A percentile compares a stretch with the other conserved stretches of the same genome.
Evolutionary conservation across 2,329 filamentous ascomycete species (phyloP).

Genomic region (Diaporthe destruens): DNA sequence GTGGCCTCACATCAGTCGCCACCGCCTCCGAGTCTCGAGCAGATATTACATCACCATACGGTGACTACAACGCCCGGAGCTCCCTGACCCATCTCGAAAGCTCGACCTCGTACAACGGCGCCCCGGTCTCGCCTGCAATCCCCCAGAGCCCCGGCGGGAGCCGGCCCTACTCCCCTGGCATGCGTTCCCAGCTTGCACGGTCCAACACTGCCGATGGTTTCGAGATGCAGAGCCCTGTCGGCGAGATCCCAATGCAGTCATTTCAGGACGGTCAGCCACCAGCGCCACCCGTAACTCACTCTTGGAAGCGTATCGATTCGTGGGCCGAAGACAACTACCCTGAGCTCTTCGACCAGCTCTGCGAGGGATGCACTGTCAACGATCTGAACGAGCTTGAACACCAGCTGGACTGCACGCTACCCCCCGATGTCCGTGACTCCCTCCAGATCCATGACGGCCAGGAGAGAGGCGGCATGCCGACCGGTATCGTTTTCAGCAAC

Average conservation of each 20-base stretch:
- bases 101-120: conserved; percentile 71
- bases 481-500: conserved; percentile 90
- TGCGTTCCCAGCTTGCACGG: conserved; percentile 82
- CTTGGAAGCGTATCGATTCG: conserved; percentile 92
- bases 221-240: conserved; percentile 75
- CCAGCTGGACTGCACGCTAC: conserved; percentile 92
- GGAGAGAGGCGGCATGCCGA: conserved; percentile 90
- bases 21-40: conserved; percentile 90
- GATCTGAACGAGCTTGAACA: conserved; percentile 98
- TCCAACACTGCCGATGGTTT: conserved; percentile 74
- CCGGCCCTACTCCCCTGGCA: conserved; percentile 89
- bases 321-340: conserved; percentile 97
- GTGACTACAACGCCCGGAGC: conserved; percentile 74
- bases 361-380: conserved; percentile 91
- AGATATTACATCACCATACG: conserved; percentile 84
- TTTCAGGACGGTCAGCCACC: conserved; percentile 94
- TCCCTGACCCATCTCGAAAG: conserved; percentile 65
- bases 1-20: conserved; percentile 81
- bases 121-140: conserved; percentile 60
- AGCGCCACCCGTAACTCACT: conserved; percentile 87
- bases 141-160: conserved; percentile 68
- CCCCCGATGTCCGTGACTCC: conserved; percentile 93
- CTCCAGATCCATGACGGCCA: conserved; percentile 95
- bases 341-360: conserved; percentile 92
- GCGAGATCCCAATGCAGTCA: conserved; percentile 96